Conservation (phyloP, 371 early-diverging fungal genomes). For the Circinella minor region DNA sequence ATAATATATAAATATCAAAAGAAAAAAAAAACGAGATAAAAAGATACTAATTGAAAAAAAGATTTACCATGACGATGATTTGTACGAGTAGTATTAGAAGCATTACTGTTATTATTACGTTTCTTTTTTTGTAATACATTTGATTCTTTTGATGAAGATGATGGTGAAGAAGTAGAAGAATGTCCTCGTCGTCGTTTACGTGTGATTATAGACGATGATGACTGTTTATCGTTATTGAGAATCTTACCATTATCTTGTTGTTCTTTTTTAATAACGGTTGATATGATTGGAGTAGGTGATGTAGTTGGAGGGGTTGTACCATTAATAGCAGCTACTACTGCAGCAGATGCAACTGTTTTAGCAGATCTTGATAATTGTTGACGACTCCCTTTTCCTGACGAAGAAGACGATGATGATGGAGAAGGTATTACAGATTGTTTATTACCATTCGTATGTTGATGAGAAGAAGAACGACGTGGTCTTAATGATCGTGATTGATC, state of each 20-base stretch:
- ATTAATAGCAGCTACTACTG: not conserved
- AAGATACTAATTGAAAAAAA: too few species aligned
- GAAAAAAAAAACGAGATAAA: too few species aligned
- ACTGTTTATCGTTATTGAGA: not conserved
- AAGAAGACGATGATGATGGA: not conserved
- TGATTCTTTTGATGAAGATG: slow-evolving; percentile 1
- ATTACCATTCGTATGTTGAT: too few species aligned
- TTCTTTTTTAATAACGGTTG: not conserved
- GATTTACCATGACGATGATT: too few species aligned
- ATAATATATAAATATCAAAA: too few species aligned
- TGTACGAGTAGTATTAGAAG: too few species aligned
- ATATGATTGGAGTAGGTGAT: too few species aligned
- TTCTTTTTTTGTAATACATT: not conserved
- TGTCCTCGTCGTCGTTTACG: not conserved
- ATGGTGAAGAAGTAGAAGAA: not conserved
- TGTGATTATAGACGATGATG: not conserved
- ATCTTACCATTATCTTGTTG: not conserved
- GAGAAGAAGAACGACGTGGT: not conserved
- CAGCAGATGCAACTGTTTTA: slow-evolving; percentile 3
- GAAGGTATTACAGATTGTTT: not conserved
- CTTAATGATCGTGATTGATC: slow-evolving; percentile 6
- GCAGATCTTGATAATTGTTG: slow-evolving; percentile 6
- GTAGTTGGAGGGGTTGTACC: too few species aligned
- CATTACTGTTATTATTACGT: not conserved
- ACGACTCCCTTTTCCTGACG: not conserved